These are phyloP conservation scores for Dovyalis caffra DNA, from an alignment of 345 rosid species.

Conservation along the genomic window DNA sequence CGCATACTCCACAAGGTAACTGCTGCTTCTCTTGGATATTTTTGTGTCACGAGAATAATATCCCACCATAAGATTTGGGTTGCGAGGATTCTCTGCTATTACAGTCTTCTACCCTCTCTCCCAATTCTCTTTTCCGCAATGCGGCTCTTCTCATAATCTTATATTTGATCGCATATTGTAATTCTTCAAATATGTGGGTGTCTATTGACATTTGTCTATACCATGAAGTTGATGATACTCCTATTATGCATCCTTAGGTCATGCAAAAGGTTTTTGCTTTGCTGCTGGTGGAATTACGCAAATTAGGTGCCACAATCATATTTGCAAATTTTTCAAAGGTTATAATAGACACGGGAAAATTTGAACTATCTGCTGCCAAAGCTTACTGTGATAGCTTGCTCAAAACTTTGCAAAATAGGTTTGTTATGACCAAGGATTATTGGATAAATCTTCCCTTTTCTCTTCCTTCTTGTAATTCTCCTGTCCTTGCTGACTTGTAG, in stretches of 20 bases:
- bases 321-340: constrained; percentile 90
- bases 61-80: background rate
- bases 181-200: background rate
- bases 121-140: background rate
- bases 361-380: constrained; percentile 67
- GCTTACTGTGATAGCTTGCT: constrained; percentile 88
- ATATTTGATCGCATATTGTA: background rate
- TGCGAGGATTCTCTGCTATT: background rate
- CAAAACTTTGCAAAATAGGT: constrained; percentile 74
- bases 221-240: constrained; percentile 5
- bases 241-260: constrained; percentile 43
- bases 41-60: background rate
- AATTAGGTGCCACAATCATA: constrained; percentile 85
- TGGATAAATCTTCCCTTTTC: constrained; percentile 1
- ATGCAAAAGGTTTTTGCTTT: constrained; percentile 98
- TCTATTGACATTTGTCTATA: background rate
- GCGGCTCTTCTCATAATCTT: background rate
- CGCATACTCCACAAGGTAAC: constrained; percentile 88
- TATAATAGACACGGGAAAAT: constrained; percentile 80
- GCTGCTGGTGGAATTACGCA: constrained; percentile 86
- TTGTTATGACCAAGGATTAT: constrained; percentile 22
- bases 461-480: constrained; percentile 11
- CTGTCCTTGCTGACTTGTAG: constrained; percentile 40
- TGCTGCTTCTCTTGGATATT: constrained; percentile 4
- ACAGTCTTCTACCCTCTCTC: background rate